A percentile compares a stretch with the other conserved stretches of the same genome.
phyloP scores from a whole-genome alignment of 148 eudicot species.

The Rheum nobile region DNA sequence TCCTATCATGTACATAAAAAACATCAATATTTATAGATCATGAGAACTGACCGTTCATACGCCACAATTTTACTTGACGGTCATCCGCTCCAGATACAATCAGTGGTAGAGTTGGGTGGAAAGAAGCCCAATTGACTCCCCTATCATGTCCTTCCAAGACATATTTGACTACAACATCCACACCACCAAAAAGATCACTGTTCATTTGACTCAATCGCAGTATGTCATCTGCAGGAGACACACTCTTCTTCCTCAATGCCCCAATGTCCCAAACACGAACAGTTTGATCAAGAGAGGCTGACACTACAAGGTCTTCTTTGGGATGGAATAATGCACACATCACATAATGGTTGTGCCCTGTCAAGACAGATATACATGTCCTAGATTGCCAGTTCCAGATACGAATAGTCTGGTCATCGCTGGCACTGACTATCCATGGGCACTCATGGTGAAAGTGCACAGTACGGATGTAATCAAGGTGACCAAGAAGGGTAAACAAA shows the following conservation, averaged over 20 bases:
- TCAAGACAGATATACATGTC: constrained; percentile 82
- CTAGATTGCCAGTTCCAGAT: constrained; percentile 98
- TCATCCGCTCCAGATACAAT: constrained; percentile 97
- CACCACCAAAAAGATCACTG: constrained; percentile 77
- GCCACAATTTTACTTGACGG: constrained; percentile 92
- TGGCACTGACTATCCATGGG: constrained; percentile 96
- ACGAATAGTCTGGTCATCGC: constrained; percentile 95
- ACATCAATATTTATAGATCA: no score
- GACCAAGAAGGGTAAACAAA: constrained; percentile 86
- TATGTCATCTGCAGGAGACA: constrained; percentile 76
- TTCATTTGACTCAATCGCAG: constrained; percentile 73
- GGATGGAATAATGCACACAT: constrained; percentile 97
- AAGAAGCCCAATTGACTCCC: constrained; percentile 96
- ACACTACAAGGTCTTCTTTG: constrained; percentile 84
- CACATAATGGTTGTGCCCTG: constrained; percentile 93
- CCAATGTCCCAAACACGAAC: constrained; percentile 96
- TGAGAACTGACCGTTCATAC: constrained; percentile 69
- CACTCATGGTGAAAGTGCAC: constrained; percentile 90
- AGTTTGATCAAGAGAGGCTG: constrained; percentile 92
- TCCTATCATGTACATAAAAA: no score
- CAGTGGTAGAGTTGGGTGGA: constrained; percentile 82
- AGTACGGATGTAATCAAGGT: constrained; percentile 91
- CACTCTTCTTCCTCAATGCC: constrained; percentile 60
- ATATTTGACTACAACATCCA: constrained; percentile 85
- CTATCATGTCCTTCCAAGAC: constrained; percentile 91